Base-by-base conservation (phyloP, 148 eudicot genomes). In the Cornus florida region DNA sequence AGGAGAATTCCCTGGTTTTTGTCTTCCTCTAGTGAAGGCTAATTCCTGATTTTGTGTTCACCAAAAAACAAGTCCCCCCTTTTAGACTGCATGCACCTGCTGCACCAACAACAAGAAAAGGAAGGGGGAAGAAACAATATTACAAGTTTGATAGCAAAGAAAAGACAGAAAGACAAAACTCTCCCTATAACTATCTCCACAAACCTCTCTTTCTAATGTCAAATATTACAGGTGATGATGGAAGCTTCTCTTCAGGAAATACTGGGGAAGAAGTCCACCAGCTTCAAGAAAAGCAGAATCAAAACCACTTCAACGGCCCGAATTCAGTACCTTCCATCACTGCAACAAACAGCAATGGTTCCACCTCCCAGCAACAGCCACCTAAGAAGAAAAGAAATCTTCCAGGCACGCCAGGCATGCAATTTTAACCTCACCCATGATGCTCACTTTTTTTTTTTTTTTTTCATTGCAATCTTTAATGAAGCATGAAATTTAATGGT, bases 401-500 rank as follows among this genome's bases (percentile, higher is more conserved):
- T n/a, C 91, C 91, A 4, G 91, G 91, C 79, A 89, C 86, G 48
- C 91, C 91, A 83, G 91, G 91, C 91, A 83, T 89, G 91, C 72
- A 83, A 79, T 76, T 70, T n/a, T 17, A 56, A 71, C 68, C 76
- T 1, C 5, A 48, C 46, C 39, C 32, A 69, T 10, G 11, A 33
- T 60, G 56, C 75, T 60, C 19, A 14, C 11, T 57, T 57, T 0
- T 57, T 13, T 57, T 57, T 13, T 62, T 53, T 2, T 53, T 11
- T 53, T 53, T 12, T 2, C 2, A 53, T 53, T 0, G 19, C 16
- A 53, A 53, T 11, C 59, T 4, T 53, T 53, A 53, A 20, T 72
- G 32, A 20, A 68, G 50, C 68, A 53, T 53, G 73, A 74, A 67
- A 67, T 73, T 43, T 4, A 2, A 50, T 73, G 33, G 7, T 13